Base-by-base conservation (phyloP, 2,329 filamentous ascomycete species). In the Ophidiomyces ophidiicola region DNA sequence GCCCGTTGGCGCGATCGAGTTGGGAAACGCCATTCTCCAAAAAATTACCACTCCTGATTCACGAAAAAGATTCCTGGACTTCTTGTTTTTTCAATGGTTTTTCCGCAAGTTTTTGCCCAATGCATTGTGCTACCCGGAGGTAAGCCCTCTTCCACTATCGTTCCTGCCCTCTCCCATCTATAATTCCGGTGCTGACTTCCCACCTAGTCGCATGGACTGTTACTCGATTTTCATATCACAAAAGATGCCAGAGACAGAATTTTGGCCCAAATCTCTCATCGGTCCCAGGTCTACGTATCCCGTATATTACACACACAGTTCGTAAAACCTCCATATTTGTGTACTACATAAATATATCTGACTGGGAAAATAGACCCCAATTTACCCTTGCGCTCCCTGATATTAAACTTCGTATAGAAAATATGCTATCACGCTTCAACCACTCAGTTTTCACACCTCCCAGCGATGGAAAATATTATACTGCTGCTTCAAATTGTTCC, bases 151-250 rank as follows among this genome's bases (percentile, higher is more conserved):
- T 75, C 21, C 18, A 14, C 15, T 18, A 21, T 8, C 17, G 32
- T 17, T 36, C 31, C 21, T 32, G 11, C 28, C 23, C 12, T 8
- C 35, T 32, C 46, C 52, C 31, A 50, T 20, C 26, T 44, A 48
- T n/a, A n/a, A n/a, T n/a, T n/a, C 63, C 64, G 48, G 65, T 54
- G 31, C 37, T n/a, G 44, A 23, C 14, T 46, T 14, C 5, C 49
- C n/a, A n/a, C n/a, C n/a, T n/a, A 78, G 73, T 68, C 67, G 12
- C 67, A 73, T 43, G 71, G 70, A 34, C 66, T 77, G 46, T 79
- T 96, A 67, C 74, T 84, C 41, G 84, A 93, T 52, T 88, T 93
- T 58, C 84, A 94, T 62, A 85, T 96, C 51, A 87, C 82, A 35
- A 84, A 92, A 50, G 85, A 88, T 60, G 86, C 85, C 29, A 76